Conservation (phyloP, 2,329 filamentous ascomycete species). For the Apiospora kogelbergensis region DNA sequence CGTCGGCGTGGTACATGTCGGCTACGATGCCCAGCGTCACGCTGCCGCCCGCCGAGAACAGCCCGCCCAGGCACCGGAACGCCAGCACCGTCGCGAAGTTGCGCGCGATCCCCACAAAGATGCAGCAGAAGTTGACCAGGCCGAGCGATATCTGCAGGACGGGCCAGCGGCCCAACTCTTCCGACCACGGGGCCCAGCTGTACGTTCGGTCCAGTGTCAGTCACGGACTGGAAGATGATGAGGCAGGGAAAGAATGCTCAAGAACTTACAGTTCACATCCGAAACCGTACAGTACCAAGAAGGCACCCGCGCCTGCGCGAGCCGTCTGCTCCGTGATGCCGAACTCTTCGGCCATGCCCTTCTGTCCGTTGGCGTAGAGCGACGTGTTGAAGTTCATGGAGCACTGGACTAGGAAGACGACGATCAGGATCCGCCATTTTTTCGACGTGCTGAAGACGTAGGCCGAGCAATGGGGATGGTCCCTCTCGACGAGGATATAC, state of each 20-base stretch:
- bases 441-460: constrained; percentile 44
- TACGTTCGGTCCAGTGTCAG: constrained; percentile 31
- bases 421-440: constrained; percentile 52
- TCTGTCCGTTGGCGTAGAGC: constrained; percentile 50
- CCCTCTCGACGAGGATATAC: constrained; percentile 41
- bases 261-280: constrained; percentile 54
- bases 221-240: background rate
- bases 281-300: constrained; percentile 52
- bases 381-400: constrained; percentile 59
- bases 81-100: constrained; percentile 42
- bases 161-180: constrained; percentile 52
- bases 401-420: constrained; percentile 52
- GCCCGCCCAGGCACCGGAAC: constrained; percentile 46
- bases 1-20: constrained; percentile 58
- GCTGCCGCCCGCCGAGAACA: constrained; percentile 63
- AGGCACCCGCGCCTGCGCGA: constrained; percentile 47
- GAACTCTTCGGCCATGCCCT: constrained; percentile 44
- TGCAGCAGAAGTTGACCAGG: constrained; percentile 55
- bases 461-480: constrained; percentile 47
- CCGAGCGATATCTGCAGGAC: constrained; percentile 50
- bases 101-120: constrained; percentile 43
- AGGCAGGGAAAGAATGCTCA: too few species aligned
- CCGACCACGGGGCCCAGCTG: constrained; percentile 56
- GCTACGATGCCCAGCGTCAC: constrained; percentile 66
- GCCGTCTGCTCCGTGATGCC: constrained; percentile 45